These are phyloP conservation scores for Adenanthera pavonina DNA, from an alignment of 306 rosid genomes.

Conservation along the genomic window DNA sequence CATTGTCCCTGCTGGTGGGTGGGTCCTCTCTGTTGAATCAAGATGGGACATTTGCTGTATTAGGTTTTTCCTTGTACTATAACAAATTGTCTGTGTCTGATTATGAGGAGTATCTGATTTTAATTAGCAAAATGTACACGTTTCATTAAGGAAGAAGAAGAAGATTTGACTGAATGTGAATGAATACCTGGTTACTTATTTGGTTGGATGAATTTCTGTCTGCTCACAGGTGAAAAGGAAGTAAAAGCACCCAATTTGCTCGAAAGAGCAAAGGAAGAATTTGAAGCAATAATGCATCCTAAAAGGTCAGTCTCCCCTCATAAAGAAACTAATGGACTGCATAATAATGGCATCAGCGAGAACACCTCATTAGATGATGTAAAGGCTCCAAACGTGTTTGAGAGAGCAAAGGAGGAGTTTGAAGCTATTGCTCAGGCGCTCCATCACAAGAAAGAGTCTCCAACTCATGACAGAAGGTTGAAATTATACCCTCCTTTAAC, in stretches of 20 bases:
- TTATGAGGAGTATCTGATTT: neutral
- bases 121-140: neutral
- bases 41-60: conserved; percentile 23
- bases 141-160: neutral
- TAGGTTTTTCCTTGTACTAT: neutral
- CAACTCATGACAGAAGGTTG: conserved; percentile 46
- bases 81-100: neutral
- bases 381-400: conserved; percentile 71
- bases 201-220: neutral
- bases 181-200: neutral
- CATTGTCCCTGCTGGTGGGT: neutral
- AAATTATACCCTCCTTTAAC: neutral
- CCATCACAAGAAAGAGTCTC: conserved; percentile 53
- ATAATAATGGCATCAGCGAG: conserved; percentile 40
- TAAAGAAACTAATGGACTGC: conserved; percentile 57
- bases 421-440: conserved; percentile 61
- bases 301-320: conserved; percentile 42
- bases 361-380: conserved; percentile 56
- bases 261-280: conserved; percentile 63
- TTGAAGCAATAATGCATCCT: conserved; percentile 54
- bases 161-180: neutral
- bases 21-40: neutral
- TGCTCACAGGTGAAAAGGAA: conserved; percentile 37
- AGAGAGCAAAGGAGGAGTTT: conserved; percentile 72
- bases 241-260: conserved; percentile 54